Percentiles rank a stretch among this genome's conserved stretches.
These are phyloP conservation scores for Diaporthe helianthi DNA, from an alignment of 2,329 filamentous ascomycete genomes.

Conservation along the genomic window DNA sequence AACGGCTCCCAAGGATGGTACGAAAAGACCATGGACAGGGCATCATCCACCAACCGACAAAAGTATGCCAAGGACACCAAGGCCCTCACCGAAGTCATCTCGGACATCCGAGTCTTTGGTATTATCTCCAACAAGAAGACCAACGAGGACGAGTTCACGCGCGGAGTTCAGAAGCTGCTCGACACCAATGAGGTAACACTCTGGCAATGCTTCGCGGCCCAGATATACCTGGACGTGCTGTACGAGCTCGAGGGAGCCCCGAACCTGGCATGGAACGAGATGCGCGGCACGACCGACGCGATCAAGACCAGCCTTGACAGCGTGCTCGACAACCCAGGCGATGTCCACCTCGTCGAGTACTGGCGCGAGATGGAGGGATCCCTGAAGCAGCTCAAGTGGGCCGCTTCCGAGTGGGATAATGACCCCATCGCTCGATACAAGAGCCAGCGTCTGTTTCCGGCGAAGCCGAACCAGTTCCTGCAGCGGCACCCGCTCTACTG, in stretches of 20 bases:
- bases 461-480: neutral
- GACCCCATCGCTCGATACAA: neutral
- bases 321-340: neutral
- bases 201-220: conserved; percentile 1
- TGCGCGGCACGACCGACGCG: neutral
- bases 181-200: neutral
- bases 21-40: neutral
- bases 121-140: neutral
- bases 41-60: neutral
- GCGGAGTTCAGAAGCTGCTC: neutral
- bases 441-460: neutral
- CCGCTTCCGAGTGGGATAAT: neutral
- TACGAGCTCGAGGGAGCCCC: neutral
- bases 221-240: neutral
- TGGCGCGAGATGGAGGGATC: neutral
- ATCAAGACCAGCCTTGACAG: neutral
- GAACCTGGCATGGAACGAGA: neutral
- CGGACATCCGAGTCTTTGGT: neutral
- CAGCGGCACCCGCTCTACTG: conserved; percentile 9
- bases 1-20: neutral
- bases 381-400: neutral
- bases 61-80: neutral
- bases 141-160: conserved; percentile 1
- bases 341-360: neutral
- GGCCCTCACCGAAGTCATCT: neutral